Evolutionary conservation across 306 rosid species (phyloP).

Genomic region (Vigna trinervia): DNA sequence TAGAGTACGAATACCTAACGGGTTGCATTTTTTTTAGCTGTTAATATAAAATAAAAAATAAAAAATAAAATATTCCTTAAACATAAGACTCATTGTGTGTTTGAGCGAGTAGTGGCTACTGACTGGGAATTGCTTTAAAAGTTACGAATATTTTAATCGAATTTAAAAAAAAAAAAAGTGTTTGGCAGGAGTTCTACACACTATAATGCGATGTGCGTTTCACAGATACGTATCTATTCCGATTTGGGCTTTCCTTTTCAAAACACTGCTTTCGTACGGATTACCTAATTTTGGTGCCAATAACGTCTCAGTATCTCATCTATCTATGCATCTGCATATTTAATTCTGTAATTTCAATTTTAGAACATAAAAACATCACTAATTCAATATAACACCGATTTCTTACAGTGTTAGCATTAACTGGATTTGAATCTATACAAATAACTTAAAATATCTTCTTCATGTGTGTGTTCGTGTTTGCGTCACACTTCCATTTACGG

Average conservation of each 20-base stretch:
- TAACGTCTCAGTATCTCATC: background rate
- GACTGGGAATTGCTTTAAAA: background rate
- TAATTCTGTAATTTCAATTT: background rate
- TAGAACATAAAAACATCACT: background rate
- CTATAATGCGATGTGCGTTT: background rate
- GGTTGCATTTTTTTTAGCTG: too few species aligned
- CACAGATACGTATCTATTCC: background rate
- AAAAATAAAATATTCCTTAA: too few species aligned
- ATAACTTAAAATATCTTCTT: background rate
- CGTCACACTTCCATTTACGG: slow-evolving; percentile 19
- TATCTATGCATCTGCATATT: background rate
- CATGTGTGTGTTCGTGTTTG: background rate
- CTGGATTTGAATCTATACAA: too few species aligned
- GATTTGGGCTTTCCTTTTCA: background rate
- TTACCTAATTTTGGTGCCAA: background rate
- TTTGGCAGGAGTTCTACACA: background rate
- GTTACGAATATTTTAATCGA: background rate
- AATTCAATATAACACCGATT: too few species aligned
- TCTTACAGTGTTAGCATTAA: too few species aligned
- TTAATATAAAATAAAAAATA: too few species aligned
- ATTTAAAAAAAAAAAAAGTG: background rate
- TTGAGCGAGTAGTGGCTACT: background rate
- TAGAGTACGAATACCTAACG: too few species aligned
- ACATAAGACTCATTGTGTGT: too few species aligned
- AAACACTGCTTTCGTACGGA: background rate